Evolutionary conservation across 352 stramenopile genomes (phyloP), one percentile per base, ranked within the genome.

Genomic region (Pythium phragmiticola): DNA sequence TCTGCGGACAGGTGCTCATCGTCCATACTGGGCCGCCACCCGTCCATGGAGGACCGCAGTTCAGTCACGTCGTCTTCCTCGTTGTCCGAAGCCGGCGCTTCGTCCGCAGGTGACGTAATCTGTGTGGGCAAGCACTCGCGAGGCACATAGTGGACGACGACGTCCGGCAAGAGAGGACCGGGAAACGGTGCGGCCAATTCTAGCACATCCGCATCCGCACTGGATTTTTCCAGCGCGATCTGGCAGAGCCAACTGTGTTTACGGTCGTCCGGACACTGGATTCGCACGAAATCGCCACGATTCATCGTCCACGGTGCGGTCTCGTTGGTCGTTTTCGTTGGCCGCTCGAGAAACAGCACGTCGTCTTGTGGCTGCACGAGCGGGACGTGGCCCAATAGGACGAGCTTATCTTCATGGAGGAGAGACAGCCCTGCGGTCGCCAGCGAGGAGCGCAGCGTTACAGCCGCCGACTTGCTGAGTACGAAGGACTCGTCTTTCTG

Each of bases 281-380:
- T 43, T 7, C 66, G 66, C 28, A 72, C 60, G 19, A 53, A 72
- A 11, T 68, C 66, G 21, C 66, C 66, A n/a, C 66, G 66, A 5
- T 37, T 37, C 16, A 72, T 46, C 4, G 48, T 65, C 36, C 36
- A 57, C 33, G 26, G 21, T 34, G 36, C 11, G 14, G 30, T n/a
- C 19, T 49, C 21, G 2, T 55, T 36, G 28, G 19, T 28, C 2
- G 33, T 16, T 7, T 41, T 3, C 19, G 28, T 37, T 17, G 47
- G 48, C n/a, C 49, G 46, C 50, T 72, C 59, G n/a, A 72, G 55
- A 41, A 65, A 68, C 2, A 72, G 41, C 30, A 63, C 34, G 9
- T 72, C 66, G 49, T 72, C 66, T 39, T 72, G 54, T 14, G 59
- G 59, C 43, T 68, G 66, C 23, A 72, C 47, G 36, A 68, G 66